Base-by-base conservation (phyloP, 2,329 filamentous ascomycete genomes). In the Phoma sp. region DNA sequence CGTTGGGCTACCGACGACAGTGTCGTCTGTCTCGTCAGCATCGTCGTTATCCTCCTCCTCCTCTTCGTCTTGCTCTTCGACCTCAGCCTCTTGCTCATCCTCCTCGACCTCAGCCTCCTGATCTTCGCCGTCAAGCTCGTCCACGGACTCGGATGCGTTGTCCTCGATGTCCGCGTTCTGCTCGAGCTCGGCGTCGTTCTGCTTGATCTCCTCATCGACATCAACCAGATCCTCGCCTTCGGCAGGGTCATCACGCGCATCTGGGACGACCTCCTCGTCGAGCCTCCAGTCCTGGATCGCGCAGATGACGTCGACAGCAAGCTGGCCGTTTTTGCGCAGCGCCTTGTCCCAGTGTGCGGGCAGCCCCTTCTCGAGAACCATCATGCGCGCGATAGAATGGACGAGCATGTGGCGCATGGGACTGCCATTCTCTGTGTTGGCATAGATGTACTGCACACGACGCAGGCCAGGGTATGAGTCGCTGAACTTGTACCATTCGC, bases 291-390 rank as follows among this genome's bases (percentile, higher is more conserved):
- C 79, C 73, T 84, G 82, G 60, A 84, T 81, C 4, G 77, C 76
- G 26, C 76, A 68, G 58, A 84, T 82, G 51, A 84, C 78, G 60
- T 84, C 82, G 34, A 84, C 82, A 2, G 81, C 81, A 46, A 84
- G 67, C 62, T 83, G 79, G 0, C 82, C 82, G 58, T 84, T 83
- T 72, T 81, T 81, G 64, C 78, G 72, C 43, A 84, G 69, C 6
- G 82, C 82, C 64, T 80, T 80, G 61, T 82, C 81, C 82, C 82
- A 84, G 61, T 84, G 81, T 29, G 68, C 59, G 1, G 82, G 82
- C 33, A 84, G 80, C 10, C 73, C 77, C 47, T 82, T 78, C 46
- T 76, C 74, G 1, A 81, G 70, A 2, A 81, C 80, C 60, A 84
- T 72, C 68, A 82, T 77, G 42, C 82, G 69, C 30, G 82, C 81